A percentile compares a stretch with the other conserved stretches of the same genome.
Evolutionary conservation across 768 basidiomycete genomes (phyloP).

Genomic region (Serpula lacrymans): DNA sequence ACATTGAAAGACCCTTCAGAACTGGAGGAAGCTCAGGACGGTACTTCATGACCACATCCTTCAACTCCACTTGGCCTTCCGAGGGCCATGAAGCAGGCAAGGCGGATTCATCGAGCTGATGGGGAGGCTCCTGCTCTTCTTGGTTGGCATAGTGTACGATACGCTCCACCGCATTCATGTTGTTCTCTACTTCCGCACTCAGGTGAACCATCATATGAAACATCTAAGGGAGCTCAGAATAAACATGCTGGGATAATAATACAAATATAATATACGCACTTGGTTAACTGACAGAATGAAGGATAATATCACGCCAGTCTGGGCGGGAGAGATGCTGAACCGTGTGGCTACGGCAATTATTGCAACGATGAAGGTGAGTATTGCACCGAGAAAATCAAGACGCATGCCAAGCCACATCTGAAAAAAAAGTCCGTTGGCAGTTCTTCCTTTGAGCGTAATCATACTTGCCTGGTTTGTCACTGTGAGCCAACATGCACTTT

Average conservation of each 20-base stretch:
- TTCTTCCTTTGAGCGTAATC: constrained; percentile 2
- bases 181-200: constrained; percentile 84
- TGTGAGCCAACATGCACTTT: constrained; percentile 82
- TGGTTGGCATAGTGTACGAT: constrained; percentile 77
- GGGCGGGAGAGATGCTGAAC: constrained; percentile 71
- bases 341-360: constrained; percentile 75
- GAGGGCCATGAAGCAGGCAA: constrained; percentile 71
- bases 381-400: constrained; percentile 76
- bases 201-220: constrained; percentile 78
- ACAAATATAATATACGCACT: constrained; percentile 34
- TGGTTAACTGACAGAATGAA: constrained; percentile 81
- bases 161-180: constrained; percentile 91
- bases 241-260: constrained; percentile 4
- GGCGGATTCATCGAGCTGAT: constrained; percentile 57
- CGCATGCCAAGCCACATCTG: constrained; percentile 86
- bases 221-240: constrained; percentile 57
- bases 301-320: constrained; percentile 73
- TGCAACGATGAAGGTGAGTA: constrained; percentile 74
- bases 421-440: constrained; percentile 3
- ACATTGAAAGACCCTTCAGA: constrained; percentile 76
- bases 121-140: constrained; percentile 79
- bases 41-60: constrained; percentile 75
- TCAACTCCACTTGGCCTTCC: constrained; percentile 69
- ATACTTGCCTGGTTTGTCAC: constrained; percentile 68
- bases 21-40: constrained; percentile 87